These are phyloP conservation scores for Alternaria atra DNA, from an alignment of 2,329 filamentous ascomycete species.

Conservation along the genomic window DNA sequence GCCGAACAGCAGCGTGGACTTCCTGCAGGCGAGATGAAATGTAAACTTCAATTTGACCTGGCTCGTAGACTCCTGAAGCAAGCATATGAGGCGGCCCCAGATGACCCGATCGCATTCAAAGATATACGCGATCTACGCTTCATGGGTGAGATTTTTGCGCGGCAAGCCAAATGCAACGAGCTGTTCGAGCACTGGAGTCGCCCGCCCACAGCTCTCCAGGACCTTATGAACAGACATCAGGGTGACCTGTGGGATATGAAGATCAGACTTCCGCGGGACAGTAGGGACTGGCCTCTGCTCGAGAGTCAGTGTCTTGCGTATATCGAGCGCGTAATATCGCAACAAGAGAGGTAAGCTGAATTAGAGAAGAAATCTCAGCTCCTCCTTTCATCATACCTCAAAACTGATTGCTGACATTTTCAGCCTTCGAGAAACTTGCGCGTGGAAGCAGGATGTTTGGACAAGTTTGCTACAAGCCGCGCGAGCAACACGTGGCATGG, in stretches of 20 bases:
- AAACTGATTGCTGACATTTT: not conserved
- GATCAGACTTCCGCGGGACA: slow-evolving; percentile 18
- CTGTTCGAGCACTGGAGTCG: slow-evolving; percentile 37
- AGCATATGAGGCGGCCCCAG: slow-evolving; percentile 37
- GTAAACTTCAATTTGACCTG: slow-evolving; percentile 29
- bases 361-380: not conserved
- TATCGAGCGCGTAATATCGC: slow-evolving; percentile 23
- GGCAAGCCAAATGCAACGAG: slow-evolving; percentile 35
- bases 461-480: slow-evolving; percentile 25
- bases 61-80: slow-evolving; percentile 38
- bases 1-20: slow-evolving; percentile 31
- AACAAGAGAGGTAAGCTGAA: slow-evolving; percentile 10
- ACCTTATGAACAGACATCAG: slow-evolving; percentile 32
- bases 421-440: slow-evolving; percentile 25
- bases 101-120: slow-evolving; percentile 37
- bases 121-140: slow-evolving; percentile 47
- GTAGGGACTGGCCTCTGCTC: slow-evolving; percentile 26
- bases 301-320: slow-evolving; percentile 25
- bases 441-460: slow-evolving; percentile 33
- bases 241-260: slow-evolving; percentile 35
- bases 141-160: slow-evolving; percentile 42
- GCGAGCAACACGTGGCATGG: slow-evolving; percentile 5
- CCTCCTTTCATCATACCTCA: not conserved
- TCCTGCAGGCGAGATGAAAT: slow-evolving; percentile 27
- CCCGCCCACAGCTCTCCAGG: slow-evolving; percentile 25